Percentiles rank a stretch among this genome's conserved stretches.
Conservation (phyloP, 2,329 filamentous ascomycete species). For the Paecilomyces sp. region DNA sequence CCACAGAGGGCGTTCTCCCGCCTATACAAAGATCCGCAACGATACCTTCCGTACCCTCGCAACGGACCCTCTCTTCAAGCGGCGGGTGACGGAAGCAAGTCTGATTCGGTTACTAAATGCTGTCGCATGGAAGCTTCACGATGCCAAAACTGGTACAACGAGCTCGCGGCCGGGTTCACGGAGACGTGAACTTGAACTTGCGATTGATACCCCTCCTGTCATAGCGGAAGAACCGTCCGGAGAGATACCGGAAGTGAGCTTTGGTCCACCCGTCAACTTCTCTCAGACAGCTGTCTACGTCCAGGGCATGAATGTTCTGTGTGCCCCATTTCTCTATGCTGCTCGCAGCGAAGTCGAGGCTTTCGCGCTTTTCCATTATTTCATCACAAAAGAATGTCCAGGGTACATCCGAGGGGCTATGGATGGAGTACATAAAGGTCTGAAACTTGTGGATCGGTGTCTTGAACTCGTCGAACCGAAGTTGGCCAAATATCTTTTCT, state of each 20-base stretch:
- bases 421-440: constrained; percentile 90
- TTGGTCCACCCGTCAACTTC: constrained; percentile 27
- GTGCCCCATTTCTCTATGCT: constrained; percentile 90
- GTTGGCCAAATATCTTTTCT: constrained; percentile 73
- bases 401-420: constrained; percentile 93
- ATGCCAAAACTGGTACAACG: constrained; percentile 53
- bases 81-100: constrained; percentile 90
- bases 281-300: constrained; percentile 73
- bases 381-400: constrained; percentile 81
- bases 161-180: constrained; percentile 33
- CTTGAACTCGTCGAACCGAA: constrained; percentile 86
- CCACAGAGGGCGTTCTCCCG: constrained; percentile 86
- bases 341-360: constrained; percentile 92
- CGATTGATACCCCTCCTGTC: constrained; percentile 30
- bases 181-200: constrained; percentile 40
- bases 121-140: constrained; percentile 86
- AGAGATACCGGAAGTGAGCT: constrained; percentile 25
- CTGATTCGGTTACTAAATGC: constrained; percentile 92
- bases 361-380: constrained; percentile 80
- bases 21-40: constrained; percentile 95
- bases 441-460: constrained; percentile 86
- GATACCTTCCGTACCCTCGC: constrained; percentile 96
- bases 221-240: constrained; percentile 41
- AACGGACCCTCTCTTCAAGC: constrained; percentile 92
- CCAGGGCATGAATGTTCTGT: constrained; percentile 97